Base-by-base conservation (phyloP, 2,329 filamentous ascomycete species). In the Dothistroma pini region DNA sequence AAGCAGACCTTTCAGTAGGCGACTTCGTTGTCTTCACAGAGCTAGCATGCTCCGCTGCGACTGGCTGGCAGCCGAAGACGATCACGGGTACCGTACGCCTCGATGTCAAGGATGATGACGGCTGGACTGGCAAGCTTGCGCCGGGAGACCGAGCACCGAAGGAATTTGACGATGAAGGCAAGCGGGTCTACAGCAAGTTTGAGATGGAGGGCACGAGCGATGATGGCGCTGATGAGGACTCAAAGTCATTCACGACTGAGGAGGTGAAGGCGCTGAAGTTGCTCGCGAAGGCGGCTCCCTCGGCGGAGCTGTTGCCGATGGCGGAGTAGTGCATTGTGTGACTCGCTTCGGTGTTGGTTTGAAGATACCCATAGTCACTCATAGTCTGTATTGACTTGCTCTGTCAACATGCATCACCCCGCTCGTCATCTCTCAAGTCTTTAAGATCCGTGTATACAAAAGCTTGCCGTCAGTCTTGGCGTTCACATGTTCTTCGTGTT, bases 141-240 rank as follows among this genome's bases (percentile, higher is more conserved):
- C 82, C 82, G 63, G 84, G 89, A 31, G 89, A 96, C 70, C 79
- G 88, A 53, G 75, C 82, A 12, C 75, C 81, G 5, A 81, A 84
- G 57, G 72, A 86, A 64, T 87, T 84, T 69, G 86, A 93, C 67
- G 81, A 86, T 44, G 87, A 89, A 0, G 91, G 91, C 0, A 80
- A 89, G 63, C 83, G 91, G 10, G 75, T 91, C 10, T 96, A 93
- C 68, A 86, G 83, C 63, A 89, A 87, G 60, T 95, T 96, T 66
- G 91, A 96, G 69, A 86, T 86, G 67, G 84, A 84, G 11, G 71
- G 72, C 8, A 82, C 86, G 7, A 84, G 85, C 11, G 85, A 84
- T 12, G 83, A 84, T 0, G 80, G 81, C 14, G 79, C 79, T 10
- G 76, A 68, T 9, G 70, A 67, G 8, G 77, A 79, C 3, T 47